Evolutionary conservation across 352 stramenopile species (phyloP).

Genomic region (Elongisporangium prolatum): DNA sequence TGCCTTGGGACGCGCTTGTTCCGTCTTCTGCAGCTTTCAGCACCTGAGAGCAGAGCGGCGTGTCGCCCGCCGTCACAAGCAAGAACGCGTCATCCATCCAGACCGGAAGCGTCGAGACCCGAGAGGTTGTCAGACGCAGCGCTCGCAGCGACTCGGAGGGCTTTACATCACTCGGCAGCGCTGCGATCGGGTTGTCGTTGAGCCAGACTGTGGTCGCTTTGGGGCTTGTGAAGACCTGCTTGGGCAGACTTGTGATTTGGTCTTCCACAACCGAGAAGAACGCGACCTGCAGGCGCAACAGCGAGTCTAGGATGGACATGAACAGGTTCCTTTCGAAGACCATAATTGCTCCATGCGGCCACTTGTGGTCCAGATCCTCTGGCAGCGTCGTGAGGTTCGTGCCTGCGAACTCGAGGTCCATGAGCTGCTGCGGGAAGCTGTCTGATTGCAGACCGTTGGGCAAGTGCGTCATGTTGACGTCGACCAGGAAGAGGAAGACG

Average conservation of each 20-base stretch:
- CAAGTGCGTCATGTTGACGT: constrained; percentile 21
- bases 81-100: constrained; percentile 2
- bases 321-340: constrained; percentile 21
- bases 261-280: constrained; percentile 6
- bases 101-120: constrained; percentile 1
- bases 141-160: not conserved
- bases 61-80: not conserved
- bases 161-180: not conserved
- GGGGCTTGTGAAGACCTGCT: constrained; percentile 5
- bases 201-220: constrained; percentile 6
- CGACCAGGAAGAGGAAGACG: constrained; percentile 20
- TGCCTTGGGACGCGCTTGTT: not conserved
- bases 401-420: constrained; percentile 24
- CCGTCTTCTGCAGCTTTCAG: not conserved
- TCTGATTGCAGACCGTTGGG: constrained; percentile 24
- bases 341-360: constrained; percentile 22
- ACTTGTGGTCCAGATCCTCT: constrained; percentile 25
- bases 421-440: constrained; percentile 22
- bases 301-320: constrained; percentile 1
- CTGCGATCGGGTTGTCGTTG: constrained; percentile 10
- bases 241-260: constrained; percentile 4
- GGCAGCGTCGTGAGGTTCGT: constrained; percentile 30
- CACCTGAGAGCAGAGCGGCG: constrained; percentile 3
- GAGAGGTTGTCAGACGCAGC: constrained; percentile 5
- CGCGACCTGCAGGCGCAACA: constrained; percentile 8